These are phyloP conservation scores for Blastocystis sp. DNA, from an alignment of 352 stramenopile genomes.

Conservation along the genomic window DNA sequence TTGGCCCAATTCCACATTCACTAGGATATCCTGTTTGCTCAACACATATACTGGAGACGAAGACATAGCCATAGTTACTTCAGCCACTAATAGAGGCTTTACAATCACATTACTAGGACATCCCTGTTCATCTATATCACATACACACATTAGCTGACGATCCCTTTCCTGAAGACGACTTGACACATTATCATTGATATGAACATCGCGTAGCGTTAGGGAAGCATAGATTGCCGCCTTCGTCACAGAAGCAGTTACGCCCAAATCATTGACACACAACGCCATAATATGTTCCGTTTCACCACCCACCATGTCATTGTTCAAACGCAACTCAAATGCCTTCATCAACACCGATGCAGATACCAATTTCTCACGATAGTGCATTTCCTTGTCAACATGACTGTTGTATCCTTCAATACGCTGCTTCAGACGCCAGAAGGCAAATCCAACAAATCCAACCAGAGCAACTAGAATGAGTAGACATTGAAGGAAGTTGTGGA, in stretches of 20 bases:
- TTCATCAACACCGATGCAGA: conserved; percentile 1
- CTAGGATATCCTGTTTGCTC: conserved; percentile 44
- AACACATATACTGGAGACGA: background rate
- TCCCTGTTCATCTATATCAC: conserved; percentile 26
- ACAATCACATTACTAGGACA: conserved; percentile 4
- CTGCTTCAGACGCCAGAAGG: conserved; percentile 31
- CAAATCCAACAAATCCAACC: background rate
- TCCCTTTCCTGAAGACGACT: conserved; percentile 4
- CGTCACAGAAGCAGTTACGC: conserved; percentile 4
- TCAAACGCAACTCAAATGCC: conserved; percentile 41
- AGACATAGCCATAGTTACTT: background rate
- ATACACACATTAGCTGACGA: conserved; percentile 51
- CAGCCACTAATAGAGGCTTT: background rate
- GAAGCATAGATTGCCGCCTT: background rate
- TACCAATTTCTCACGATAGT: conserved; percentile 41
- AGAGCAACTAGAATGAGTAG: conserved; percentile 21
- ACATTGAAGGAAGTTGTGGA: conserved; percentile 37
- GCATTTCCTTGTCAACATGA: background rate
- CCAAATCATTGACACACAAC: conserved; percentile 31
- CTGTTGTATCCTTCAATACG: conserved; percentile 4
- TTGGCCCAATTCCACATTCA: conserved; percentile 19
- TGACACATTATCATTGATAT: conserved; percentile 38
- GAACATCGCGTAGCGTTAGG: background rate
- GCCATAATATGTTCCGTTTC: conserved; percentile 56
- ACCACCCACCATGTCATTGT: conserved; percentile 41